A percentile compares a stretch with the other conserved stretches of the same genome.
phyloP scores from a whole-genome alignment of 176 grass and related monocot genomes.

The Guadua angustifolia region DNA sequence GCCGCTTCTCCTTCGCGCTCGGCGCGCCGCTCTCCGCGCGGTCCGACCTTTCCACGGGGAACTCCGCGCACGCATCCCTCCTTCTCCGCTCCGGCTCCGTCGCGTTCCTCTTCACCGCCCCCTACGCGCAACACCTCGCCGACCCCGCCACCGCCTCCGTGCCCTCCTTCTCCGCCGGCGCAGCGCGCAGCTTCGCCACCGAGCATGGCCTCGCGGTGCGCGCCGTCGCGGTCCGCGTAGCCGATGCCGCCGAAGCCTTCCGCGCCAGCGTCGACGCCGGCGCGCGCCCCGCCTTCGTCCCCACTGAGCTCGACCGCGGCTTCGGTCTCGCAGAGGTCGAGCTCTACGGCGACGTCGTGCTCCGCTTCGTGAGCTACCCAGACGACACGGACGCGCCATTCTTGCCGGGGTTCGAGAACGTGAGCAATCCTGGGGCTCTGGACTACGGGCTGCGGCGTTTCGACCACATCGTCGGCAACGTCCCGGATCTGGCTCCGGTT shows the following conservation, averaged over 20 bases:
- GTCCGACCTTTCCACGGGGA: neutral
- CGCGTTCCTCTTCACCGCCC: neutral
- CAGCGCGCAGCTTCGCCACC: too few species aligned
- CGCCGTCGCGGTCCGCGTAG: neutral
- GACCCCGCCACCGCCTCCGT: neutral
- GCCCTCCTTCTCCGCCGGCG: neutral
- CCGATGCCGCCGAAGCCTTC: neutral
- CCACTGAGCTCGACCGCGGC: neutral
- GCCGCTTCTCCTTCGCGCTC: constrained; percentile 82
- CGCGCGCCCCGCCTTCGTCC: neutral
- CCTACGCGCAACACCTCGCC: neutral
- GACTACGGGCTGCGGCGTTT: constrained; percentile 69
- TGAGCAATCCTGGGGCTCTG: neutral
- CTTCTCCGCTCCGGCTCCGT: neutral
- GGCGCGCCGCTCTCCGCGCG: constrained; percentile 17
- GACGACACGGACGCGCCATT: constrained; percentile 38
- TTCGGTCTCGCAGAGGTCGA: neutral
- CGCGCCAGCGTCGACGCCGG: neutral
- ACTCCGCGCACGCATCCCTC: neutral
- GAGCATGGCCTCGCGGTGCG: too few species aligned
- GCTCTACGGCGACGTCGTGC: constrained; percentile 93
- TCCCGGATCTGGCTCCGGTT: constrained; percentile 59
- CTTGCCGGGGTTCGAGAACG: constrained; percentile 73
- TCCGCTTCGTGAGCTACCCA: constrained; percentile 74
- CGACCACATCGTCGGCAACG: constrained; percentile 92